Conservation (phyloP, 495 filamentous ascomycete species). For the Parmelia sp. region DNA sequence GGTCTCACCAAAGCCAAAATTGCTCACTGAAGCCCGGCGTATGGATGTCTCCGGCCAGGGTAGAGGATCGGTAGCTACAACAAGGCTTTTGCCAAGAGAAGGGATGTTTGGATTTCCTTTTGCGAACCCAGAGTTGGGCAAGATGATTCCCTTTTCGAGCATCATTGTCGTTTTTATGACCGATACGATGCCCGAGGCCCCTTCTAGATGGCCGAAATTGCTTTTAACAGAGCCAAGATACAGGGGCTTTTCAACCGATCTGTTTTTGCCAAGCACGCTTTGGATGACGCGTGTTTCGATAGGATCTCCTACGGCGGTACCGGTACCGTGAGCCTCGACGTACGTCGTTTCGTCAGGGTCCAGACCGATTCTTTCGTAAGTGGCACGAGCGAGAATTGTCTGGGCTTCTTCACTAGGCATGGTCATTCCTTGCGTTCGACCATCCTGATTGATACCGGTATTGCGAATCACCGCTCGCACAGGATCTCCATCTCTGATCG, state of each 20-base stretch:
- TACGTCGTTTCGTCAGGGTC: constrained; percentile 40
- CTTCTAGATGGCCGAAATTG: constrained; percentile 47
- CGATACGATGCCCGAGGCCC: constrained; percentile 50
- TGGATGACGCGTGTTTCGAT: constrained; percentile 3
- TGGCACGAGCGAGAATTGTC: constrained; percentile 43
- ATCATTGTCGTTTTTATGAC: constrained; percentile 47
- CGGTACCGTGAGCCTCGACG: constrained; percentile 35
- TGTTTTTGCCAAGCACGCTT: background rate
- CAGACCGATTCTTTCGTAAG: constrained; percentile 42
- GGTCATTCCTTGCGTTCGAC: constrained; percentile 44
- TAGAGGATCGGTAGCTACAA: constrained; percentile 8
- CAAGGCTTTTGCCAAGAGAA: background rate
- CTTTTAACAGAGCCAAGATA: constrained; percentile 47
- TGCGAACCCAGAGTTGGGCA: constrained; percentile 29
- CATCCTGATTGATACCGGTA: constrained; percentile 33
- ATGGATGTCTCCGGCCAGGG: constrained; percentile 27
- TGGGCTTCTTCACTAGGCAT: constrained; percentile 51
- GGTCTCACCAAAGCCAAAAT: constrained; percentile 49
- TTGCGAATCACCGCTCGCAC: constrained; percentile 41
- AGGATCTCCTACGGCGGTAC: constrained; percentile 11
- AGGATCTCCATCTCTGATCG: constrained; percentile 36
- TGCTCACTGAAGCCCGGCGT: constrained; percentile 52
- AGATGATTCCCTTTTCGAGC: constrained; percentile 42
- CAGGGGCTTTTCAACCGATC: constrained; percentile 33
- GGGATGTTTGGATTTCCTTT: background rate